Base-by-base conservation (phyloP, 129 eudicot species). In the Flaveria robusta region DNA sequence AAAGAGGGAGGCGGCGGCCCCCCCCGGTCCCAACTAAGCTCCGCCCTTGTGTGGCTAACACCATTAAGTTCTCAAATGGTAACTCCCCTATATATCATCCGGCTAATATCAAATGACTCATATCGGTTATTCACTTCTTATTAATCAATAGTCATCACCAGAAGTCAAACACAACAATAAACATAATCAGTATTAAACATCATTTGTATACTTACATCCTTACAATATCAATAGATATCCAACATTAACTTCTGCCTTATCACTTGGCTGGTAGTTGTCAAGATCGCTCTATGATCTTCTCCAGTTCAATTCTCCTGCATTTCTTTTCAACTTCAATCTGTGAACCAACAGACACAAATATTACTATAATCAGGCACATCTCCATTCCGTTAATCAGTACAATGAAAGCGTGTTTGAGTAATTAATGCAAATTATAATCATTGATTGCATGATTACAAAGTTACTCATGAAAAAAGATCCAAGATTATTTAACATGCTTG, bases 261-360 rank as follows among this genome's bases (percentile, higher is more conserved):
- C 64, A 71, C 43, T 26, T 24, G 39, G 18, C 78, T 65, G 26
- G 42, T 70, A 45, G 51, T 42, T 56, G 45, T 39, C 74, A 55
- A 67, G 31, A 54, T 67, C 19, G 20, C 45, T 42, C 20, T 20
- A 9, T 77, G 45, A 67, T 54, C 22, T 37, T 54, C 74, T 42
- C 49, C 71, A n/a, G n/a, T n/a, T n/a, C n/a, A n/a, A n/a, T n/a
- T n/a, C n/a, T 42, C 49, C 71, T 75, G 37, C 81, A 41, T 58
- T 24, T 39, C 68, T 37, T 68, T 55, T 24, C 11, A 52, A 22
- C 27, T 77, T 68, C 66, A 15, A 59, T 59, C 68, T 68, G 75
- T 68, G 2, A 42, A 56, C 43, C 29, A 68, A 52, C 46, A 54
- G 47, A 77, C 18, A 54, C 29, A 68, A 68, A 39, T 18, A n/a